Conservation (phyloP, 2,329 filamentous ascomycete species). For the Scolecobasidium constrictum region DNA sequence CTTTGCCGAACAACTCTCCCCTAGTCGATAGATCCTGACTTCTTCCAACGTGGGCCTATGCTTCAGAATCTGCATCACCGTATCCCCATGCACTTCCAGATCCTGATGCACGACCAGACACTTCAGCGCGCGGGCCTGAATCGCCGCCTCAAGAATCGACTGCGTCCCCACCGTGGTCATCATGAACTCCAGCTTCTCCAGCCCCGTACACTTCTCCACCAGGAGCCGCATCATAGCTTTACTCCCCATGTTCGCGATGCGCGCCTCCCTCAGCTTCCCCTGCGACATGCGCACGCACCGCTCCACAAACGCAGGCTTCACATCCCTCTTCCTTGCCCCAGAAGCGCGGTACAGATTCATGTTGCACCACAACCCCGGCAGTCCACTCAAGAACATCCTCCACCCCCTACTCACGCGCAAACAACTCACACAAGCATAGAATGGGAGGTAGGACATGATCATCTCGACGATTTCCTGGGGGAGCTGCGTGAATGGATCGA, state of each 20-base stretch:
- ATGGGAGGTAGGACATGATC: slow-evolving; percentile 41
- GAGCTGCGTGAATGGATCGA: slow-evolving; percentile 41
- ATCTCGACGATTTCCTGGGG: slow-evolving; percentile 44
- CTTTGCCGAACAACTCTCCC: not conserved
- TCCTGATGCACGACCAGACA: slow-evolving; percentile 17
- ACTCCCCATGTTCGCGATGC: slow-evolving; percentile 26
- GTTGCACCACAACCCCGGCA: slow-evolving; percentile 3
- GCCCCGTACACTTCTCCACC: slow-evolving; percentile 23
- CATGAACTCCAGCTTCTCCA: slow-evolving; percentile 22
- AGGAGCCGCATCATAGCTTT: slow-evolving; percentile 30
- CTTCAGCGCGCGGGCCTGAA: slow-evolving; percentile 17
- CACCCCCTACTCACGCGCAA: slow-evolving; percentile 46
- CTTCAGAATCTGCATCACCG: slow-evolving; percentile 20
- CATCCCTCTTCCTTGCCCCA: slow-evolving; percentile 17
- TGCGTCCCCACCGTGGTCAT: slow-evolving; percentile 15
- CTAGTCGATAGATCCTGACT: not conserved
- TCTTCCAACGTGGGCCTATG: slow-evolving; percentile 17
- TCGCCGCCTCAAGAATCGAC: slow-evolving; percentile 20
- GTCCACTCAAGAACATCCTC: slow-evolving; percentile 16
- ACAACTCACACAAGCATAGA: slow-evolving; percentile 39
- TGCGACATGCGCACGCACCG: slow-evolving; percentile 30
- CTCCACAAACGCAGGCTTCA: slow-evolving; percentile 31
- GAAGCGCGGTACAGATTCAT: slow-evolving; percentile 30
- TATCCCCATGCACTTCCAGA: slow-evolving; percentile 16
- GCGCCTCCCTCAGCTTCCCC: slow-evolving; percentile 22